Conservation (phyloP, 2,329 filamentous ascomycete genomes). For the Rhynchosporium graminicola region DNA sequence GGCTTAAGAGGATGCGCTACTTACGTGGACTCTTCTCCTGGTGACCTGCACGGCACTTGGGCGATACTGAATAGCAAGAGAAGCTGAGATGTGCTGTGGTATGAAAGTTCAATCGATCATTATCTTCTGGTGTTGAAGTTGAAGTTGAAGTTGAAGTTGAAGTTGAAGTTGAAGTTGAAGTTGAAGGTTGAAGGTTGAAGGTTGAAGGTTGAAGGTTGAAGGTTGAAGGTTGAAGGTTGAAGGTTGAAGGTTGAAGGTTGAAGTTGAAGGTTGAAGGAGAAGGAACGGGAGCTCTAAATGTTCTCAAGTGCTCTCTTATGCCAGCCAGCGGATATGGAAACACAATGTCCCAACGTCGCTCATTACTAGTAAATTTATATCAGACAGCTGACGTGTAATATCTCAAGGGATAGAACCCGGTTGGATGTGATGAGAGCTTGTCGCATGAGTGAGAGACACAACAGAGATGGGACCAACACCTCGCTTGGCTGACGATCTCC, state of each 20-base stretch:
- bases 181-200: slow-evolving; percentile 1
- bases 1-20: background rate
- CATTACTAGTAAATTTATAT: slow-evolving; percentile 6
- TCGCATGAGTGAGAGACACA: background rate
- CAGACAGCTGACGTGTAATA: slow-evolving; percentile 7
- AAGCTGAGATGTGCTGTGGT: too few species aligned
- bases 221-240: slow-evolving; percentile 1
- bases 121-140: too few species aligned
- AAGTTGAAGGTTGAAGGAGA: background rate
- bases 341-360: background rate
- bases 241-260: background rate
- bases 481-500: too few species aligned
- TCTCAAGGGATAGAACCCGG: background rate
- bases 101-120: too few species aligned
- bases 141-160: too few species aligned
- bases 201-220: background rate
- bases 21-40: background rate
- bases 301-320: background rate
- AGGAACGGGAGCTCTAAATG: background rate
- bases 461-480: too few species aligned
- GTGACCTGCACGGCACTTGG: background rate
- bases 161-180: background rate
- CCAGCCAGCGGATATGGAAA: background rate
- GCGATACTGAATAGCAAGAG: too few species aligned
- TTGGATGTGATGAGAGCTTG: background rate